Base-by-base conservation (phyloP, 345 rosid species). In the Sonneratia alba region DNA sequence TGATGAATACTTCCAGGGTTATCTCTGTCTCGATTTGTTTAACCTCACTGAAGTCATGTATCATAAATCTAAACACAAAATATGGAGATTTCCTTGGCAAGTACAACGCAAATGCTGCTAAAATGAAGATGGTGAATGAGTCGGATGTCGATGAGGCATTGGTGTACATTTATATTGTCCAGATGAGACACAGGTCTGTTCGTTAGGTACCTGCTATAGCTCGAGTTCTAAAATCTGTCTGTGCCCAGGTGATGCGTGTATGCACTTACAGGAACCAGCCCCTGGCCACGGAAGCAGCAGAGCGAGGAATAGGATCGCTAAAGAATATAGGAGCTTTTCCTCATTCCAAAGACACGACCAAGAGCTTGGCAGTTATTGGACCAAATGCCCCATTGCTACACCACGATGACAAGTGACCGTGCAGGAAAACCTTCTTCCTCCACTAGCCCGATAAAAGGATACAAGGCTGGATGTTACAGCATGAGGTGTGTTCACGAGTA, bases 141-240 rank as follows among this genome's bases (percentile, higher is more conserved):
- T 79, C 83, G 61, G 64, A 71, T 22, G 82, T 81, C 37, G 83
- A 83, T 37, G 75, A 75, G 66, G 84, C 89, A 67, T 75, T 87
- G 55, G 36, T 57, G 56, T 80, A 87, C 77, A 76, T 76, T 70
- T 76, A 73, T 36, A 77, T 71, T 15, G 87, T 87, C 9, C 81
- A 81, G 27, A 79, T 83, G 84, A 81, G 91, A 51, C 82, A 85
- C 5, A 27, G 87, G 91, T 37, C 79, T 85, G 78, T 85, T 85
- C 15, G 85, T 85, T 18, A 82, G 87, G 18, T 79, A 83, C 77
- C 89, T 85, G 3, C 76, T 72, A 53, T 64, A 53, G 3, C 83
- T 71, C 48, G 78, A 62, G 37, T 77, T 77, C 63, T 85, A 87
- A 24, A 71, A 85, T 43, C 81, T 82, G 51, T 86, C 32, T 27